phyloP scores from a whole-genome alignment of 2,329 filamentous ascomycete genomes.

The Talaromyces sp. region DNA sequence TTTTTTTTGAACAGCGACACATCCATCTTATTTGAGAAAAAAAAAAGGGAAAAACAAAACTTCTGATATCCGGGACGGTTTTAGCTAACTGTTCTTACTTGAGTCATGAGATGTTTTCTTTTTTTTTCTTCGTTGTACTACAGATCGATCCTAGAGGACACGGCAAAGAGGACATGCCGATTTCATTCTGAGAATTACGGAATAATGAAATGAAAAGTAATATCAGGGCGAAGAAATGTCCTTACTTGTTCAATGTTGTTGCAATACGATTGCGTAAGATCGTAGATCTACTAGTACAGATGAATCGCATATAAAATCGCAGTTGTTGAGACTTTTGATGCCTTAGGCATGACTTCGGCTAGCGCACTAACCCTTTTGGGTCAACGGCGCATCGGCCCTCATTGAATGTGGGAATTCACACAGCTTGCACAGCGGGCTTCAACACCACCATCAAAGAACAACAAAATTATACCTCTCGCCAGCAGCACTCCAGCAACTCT shows the following conservation, averaged over 20 bases:
- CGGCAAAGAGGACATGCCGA: constrained; percentile 19
- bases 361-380: constrained; percentile 40
- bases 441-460: constrained; percentile 32
- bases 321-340: not conserved
- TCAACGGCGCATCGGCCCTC: constrained; percentile 26
- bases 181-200: constrained; percentile 19
- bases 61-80: constrained; percentile 37
- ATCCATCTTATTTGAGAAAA: constrained; percentile 25
- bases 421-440: constrained; percentile 31
- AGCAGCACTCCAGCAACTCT: constrained; percentile 31
- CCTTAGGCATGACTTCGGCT: constrained; percentile 32
- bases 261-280: no score
- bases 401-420: constrained; percentile 30
- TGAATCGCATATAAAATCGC: not conserved
- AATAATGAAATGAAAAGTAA: constrained; percentile 20
- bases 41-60: constrained; percentile 25
- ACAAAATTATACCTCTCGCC: constrained; percentile 38
- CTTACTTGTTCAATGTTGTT: not conserved
- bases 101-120: constrained; percentile 20
- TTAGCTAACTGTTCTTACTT: constrained; percentile 19
- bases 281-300: no score
- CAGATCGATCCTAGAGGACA: constrained; percentile 19
- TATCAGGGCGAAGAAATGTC: constrained; percentile 18
- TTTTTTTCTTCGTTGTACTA: constrained; percentile 19
- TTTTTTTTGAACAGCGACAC: constrained; percentile 36